phyloP scores from a whole-genome alignment of 352 stramenopile genomes.

The Peronospora belbahrii region DNA sequence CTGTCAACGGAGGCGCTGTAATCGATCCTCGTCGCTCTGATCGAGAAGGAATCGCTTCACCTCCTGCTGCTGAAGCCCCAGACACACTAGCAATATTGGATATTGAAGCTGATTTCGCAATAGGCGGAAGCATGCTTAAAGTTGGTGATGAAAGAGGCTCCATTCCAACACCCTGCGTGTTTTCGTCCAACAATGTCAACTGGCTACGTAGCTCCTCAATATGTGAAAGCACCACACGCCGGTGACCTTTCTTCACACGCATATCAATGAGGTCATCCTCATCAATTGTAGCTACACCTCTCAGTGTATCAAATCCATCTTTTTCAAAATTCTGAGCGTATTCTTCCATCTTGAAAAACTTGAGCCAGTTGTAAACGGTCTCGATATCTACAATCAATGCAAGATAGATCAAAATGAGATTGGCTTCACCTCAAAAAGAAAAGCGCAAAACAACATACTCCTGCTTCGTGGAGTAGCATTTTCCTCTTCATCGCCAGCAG shows the following conservation, averaged over 20 bases:
- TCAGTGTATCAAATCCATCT: constrained; percentile 82
- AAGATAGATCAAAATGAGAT: neutral
- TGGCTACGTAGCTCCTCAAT: constrained; percentile 79
- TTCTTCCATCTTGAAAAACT: constrained; percentile 83
- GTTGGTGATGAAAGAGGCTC: constrained; percentile 68
- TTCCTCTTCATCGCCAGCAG: constrained; percentile 39
- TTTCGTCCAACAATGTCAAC: constrained; percentile 58
- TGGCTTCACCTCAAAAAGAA: neutral
- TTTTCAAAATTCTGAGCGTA: constrained; percentile 85
- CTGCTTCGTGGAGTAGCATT: constrained; percentile 29
- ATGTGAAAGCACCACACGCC: constrained; percentile 74
- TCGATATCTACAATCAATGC: constrained; percentile 49
- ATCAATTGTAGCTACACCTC: constrained; percentile 78
- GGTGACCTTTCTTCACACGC: constrained; percentile 84
- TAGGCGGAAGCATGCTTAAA: constrained; percentile 61
- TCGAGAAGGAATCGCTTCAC: constrained; percentile 24
- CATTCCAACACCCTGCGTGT: constrained; percentile 36
- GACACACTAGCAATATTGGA: constrained; percentile 28
- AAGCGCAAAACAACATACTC: constrained; percentile 28
- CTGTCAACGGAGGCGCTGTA: constrained; percentile 17
- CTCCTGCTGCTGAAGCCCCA: constrained; percentile 12
- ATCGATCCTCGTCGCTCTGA: constrained; percentile 47
- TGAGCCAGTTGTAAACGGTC: constrained; percentile 78
- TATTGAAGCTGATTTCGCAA: constrained; percentile 45
- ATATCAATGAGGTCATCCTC: constrained; percentile 85